Percentiles rank a stretch among this genome's conserved stretches.
These are phyloP conservation scores for Artemisia annua DNA, from an alignment of 129 eudicot species.

Conservation along the genomic window DNA sequence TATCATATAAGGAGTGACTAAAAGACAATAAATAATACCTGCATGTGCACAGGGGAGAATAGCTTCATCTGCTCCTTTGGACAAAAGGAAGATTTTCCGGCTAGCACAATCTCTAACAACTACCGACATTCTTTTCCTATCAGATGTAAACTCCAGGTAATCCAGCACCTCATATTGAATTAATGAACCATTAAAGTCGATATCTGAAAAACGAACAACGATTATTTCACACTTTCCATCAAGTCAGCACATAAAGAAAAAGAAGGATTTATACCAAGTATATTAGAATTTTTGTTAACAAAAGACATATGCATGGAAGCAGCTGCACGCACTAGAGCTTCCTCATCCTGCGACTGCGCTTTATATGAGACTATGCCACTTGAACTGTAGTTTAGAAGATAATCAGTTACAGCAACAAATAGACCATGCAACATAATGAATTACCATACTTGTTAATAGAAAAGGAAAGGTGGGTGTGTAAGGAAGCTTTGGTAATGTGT, in stretches of 20 bases:
- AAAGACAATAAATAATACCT: constrained; percentile 44
- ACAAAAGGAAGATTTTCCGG: constrained; percentile 67
- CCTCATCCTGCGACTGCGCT: constrained; percentile 99
- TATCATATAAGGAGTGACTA: constrained; percentile 2
- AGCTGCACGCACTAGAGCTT: constrained; percentile 99
- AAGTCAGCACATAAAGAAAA: constrained; percentile 1
- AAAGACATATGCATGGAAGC: constrained; percentile 81
- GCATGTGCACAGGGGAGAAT: constrained; percentile 70
- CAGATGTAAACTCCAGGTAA: constrained; percentile 92
- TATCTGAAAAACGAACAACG: constrained; percentile 49
- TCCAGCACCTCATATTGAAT: constrained; percentile 81
- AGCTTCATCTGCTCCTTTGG: constrained; percentile 98
- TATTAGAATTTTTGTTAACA: constrained; percentile 58
- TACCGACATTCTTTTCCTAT: constrained; percentile 94
- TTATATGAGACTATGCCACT: constrained; percentile 70
- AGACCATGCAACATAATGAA: neutral
- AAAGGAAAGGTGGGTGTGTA: neutral
- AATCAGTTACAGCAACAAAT: constrained; percentile 15
- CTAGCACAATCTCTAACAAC: constrained; percentile 71
- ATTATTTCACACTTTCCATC: constrained; percentile 3
- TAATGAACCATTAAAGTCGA: constrained; percentile 59
- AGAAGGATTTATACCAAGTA: constrained; percentile 53
- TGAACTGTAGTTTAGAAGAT: constrained; percentile 44
- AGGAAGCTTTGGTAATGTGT: neutral
- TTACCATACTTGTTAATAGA: constrained; percentile 7